These are phyloP conservation scores for Hura crepitans DNA, from an alignment of 441 rosid genomes.

Conservation along the genomic window DNA sequence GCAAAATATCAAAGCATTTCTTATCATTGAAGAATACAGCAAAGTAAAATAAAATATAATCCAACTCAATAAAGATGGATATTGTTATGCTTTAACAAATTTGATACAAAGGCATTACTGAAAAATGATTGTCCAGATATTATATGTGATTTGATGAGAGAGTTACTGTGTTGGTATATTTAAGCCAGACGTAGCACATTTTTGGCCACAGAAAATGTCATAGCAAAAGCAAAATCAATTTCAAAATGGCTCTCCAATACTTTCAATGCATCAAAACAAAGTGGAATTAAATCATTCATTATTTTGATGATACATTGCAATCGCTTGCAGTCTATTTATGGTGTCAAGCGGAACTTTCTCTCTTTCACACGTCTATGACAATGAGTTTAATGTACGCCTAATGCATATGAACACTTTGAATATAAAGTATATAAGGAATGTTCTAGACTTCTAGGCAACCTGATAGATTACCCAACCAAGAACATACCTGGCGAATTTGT, in stretches of 20 bases:
- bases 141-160: background rate
- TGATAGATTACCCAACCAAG: background rate
- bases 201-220: background rate
- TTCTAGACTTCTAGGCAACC: background rate
- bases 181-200: background rate
- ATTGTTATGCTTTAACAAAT: too few relatives aligned
- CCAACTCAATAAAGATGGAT: background rate
- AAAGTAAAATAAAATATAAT: background rate
- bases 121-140: background rate
- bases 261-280: background rate
- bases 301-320: background rate
- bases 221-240: background rate
- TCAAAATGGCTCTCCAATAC: background rate
- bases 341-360: background rate
- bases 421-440: background rate
- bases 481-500: constrained; percentile 62
- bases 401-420: background rate
- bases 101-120: background rate
- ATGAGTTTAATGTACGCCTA: background rate
- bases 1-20: background rate
- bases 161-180: background rate
- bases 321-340: background rate
- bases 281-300: too few relatives aligned
- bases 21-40: background rate
- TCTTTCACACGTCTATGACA: too few relatives aligned